A percentile compares a stretch with the other conserved stretches of the same genome.
Conservation (phyloP, 495 filamentous ascomycete genomes). For the Penicillium manginii region DNA sequence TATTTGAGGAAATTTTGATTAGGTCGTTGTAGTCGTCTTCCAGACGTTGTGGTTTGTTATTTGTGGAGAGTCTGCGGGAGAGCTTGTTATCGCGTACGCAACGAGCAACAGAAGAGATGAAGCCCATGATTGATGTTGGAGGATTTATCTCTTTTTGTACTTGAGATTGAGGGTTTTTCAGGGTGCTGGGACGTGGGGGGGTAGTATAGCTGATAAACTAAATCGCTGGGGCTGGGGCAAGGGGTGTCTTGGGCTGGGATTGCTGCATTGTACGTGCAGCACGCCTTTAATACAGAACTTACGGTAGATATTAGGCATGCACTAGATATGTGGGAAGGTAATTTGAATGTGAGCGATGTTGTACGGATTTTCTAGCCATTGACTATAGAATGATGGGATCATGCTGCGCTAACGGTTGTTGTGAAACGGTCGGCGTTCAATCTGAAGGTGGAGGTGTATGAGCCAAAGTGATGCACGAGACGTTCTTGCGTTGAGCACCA, state of each 20-base stretch:
- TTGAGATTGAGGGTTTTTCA: conserved; percentile 1
- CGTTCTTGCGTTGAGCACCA: not conserved
- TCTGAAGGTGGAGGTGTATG: not conserved
- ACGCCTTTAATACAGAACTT: not conserved
- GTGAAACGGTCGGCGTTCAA: conserved; percentile 9
- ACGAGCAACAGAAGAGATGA: conserved; percentile 25
- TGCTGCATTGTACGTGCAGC: conserved; percentile 14
- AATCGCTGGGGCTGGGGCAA: conserved; percentile 17
- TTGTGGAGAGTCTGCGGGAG: conserved; percentile 21
- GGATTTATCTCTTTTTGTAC: not conserved
- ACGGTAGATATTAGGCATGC: not conserved
- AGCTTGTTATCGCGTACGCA: conserved; percentile 22
- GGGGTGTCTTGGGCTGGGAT: conserved; percentile 13
- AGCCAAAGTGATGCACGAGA: not conserved
- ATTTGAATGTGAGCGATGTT: not conserved
- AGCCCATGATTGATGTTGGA: conserved; percentile 27
- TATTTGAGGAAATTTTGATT: conserved; percentile 24
- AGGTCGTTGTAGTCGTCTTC: conserved; percentile 31
- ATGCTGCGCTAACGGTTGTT: conserved; percentile 1
- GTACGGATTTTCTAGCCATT: conserved; percentile 5
- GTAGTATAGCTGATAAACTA: conserved; percentile 19
- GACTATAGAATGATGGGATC: conserved; percentile 1
- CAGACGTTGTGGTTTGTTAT: conserved; percentile 16
- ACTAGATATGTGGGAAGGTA: not conserved
- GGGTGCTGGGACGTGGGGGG: conserved; percentile 9